Percentiles rank a stretch among this genome's conserved stretches.
These are phyloP conservation scores for Croton laevigatus DNA, from an alignment of 441 rosid species.

Conservation along the genomic window DNA sequence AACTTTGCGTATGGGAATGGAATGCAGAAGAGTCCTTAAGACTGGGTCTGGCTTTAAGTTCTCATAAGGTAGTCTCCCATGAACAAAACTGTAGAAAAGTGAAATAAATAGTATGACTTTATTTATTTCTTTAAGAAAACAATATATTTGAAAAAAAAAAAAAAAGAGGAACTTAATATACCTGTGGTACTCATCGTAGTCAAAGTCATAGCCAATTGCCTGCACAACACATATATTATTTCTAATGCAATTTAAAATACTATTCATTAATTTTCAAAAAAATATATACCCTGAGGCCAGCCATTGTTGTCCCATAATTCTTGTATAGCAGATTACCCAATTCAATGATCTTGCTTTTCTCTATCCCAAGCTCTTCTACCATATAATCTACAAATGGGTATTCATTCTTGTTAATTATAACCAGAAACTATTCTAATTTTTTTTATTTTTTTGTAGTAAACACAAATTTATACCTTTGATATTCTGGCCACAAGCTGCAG, in stretches of 20 bases:
- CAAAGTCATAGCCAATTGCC: conserved; percentile 90
- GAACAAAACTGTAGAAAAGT: conserved; percentile 46
- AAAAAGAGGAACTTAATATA: conserved; percentile 18
- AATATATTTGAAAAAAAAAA: background rate
- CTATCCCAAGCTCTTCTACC: conserved; percentile 73
- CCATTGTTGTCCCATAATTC: conserved; percentile 96
- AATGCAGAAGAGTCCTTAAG: conserved; percentile 59
- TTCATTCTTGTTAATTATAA: background rate
- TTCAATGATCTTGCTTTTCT: conserved; percentile 50
- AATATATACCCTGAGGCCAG: conserved; percentile 86
- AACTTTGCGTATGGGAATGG: conserved; percentile 77
- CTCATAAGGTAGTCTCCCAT: conserved; percentile 84
- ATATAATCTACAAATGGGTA: conserved; percentile 55
- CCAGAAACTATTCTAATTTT: background rate
- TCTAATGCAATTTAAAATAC: background rate
- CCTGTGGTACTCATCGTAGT: conserved; percentile 91
- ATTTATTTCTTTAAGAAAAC: background rate
- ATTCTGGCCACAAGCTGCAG: conserved; percentile 61
- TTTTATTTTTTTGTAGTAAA: too few species aligned
- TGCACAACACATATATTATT: conserved; percentile 25
- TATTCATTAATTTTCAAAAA: background rate
- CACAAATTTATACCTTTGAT: conserved; percentile 48
- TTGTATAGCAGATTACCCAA: conserved; percentile 66
- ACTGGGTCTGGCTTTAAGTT: conserved; percentile 81
- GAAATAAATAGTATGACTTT: background rate